Base-by-base conservation (phyloP, 768 basidiomycete species). In the Leccinum truebloodii region DNA sequence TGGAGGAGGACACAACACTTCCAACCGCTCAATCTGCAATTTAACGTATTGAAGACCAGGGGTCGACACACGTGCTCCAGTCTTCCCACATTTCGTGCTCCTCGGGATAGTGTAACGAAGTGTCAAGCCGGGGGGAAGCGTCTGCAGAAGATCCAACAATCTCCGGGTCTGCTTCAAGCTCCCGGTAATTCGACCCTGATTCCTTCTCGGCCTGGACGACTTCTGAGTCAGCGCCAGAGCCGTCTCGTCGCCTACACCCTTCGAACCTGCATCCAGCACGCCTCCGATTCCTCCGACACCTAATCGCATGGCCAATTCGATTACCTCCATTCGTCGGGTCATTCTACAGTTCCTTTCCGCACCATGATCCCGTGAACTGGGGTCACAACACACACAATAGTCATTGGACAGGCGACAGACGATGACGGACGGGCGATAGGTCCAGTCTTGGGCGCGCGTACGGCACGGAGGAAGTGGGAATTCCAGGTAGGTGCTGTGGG, bases 361-460 rank as follows among this genome's bases (percentile, higher is more conserved):
- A 3, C 68, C 63, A 26, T 78, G 69, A 12, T 87, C 86, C 12
- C 92, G 84, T 3, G 74, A 69, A 18, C 75, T 70, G 4, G 92
- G 1, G 89, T 87, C 67, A 92, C 86, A 24, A 94, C 93, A 67
- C 96, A 90, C 18, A 97, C 80, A 52, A 97, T 92, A 8, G 88
- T 85, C 66, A 88, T 90, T 3, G 93, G 92, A 68, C 85, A 85
- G 37, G 74, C 64, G 13, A 86, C 81, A 2, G 86, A 81, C n/a
- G 85, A 83, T 6, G 84, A 79, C 12, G 86, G 80, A 30, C 85
- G 79, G 1, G 85, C 75, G 9, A 88, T 76, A 3, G 87, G 79
- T 2, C 89, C 87, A 63, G 85, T 81, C 32, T 94, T 84, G 39
- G 92, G 83, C 58, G 86, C 79, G 48, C 87, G 84, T 20, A 95